Conservation (phyloP, 1,284 basidiomycete genomes). For the Melanopsichium pennsylvanicum region DNA sequence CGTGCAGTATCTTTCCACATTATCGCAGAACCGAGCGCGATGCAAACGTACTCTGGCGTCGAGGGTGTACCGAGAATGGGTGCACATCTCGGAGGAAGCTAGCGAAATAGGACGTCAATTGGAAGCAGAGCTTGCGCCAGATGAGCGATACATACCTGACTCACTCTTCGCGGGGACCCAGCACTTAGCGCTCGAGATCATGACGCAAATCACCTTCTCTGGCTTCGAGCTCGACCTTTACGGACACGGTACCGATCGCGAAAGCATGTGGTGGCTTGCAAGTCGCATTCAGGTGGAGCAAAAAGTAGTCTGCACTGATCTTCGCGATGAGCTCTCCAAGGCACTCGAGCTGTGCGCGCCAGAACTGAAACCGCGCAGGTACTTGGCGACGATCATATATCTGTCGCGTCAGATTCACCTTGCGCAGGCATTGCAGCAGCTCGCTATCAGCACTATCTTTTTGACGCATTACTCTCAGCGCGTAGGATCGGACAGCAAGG, state of each 20-base stretch:
- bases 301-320: conserved; percentile 26
- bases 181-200: conserved; percentile 72
- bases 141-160: conserved; percentile 31
- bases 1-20: conserved; percentile 37
- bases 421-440: conserved; percentile 25
- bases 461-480: conserved; percentile 13
- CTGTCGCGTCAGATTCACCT: conserved; percentile 27
- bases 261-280: conserved; percentile 44
- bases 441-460: conserved; percentile 17
- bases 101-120: conserved; percentile 25
- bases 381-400: conserved; percentile 17
- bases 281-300: conserved; percentile 42
- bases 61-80: conserved; percentile 43
- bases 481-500: neutral
- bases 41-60: conserved; percentile 41
- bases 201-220: conserved; percentile 76
- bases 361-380: conserved; percentile 7
- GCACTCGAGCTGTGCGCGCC: conserved; percentile 4
- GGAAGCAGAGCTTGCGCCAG: conserved; percentile 13
- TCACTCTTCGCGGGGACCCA: conserved; percentile 69
- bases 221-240: conserved; percentile 82
- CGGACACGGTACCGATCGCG: conserved; percentile 64
- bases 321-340: conserved; percentile 27
- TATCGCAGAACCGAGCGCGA: conserved; percentile 52
- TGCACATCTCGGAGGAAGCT: conserved; percentile 40